These are phyloP conservation scores for Talaromyces amestolkiae DNA, from an alignment of 2,329 filamentous ascomycete species.

Conservation along the genomic window DNA sequence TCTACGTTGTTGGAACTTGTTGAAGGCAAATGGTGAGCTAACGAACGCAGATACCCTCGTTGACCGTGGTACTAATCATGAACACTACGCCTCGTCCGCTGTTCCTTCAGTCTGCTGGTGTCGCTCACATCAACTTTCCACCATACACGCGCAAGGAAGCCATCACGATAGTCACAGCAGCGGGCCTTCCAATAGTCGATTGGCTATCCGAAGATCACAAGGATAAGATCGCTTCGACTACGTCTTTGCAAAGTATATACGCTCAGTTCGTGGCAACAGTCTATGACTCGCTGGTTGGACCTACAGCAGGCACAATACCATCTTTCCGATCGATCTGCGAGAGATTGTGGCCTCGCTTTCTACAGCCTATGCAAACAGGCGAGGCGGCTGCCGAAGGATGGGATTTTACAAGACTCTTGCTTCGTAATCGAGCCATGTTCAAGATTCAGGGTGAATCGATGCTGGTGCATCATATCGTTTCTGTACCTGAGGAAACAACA, in stretches of 20 bases:
- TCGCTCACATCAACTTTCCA: conserved; percentile 77
- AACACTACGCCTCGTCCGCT: conserved; percentile 65
- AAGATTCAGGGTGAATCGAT: conserved; percentile 46
- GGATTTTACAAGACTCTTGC: conserved; percentile 81
- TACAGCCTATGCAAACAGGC: conserved; percentile 71
- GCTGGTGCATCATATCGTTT: conserved; percentile 42
- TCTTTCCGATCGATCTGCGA: conserved; percentile 68
- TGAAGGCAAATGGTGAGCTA: neutral
- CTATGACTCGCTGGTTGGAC: conserved; percentile 80
- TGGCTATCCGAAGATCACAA: conserved; percentile 29
- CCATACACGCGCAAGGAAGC: conserved; percentile 80
- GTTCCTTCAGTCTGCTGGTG: conserved; percentile 66
- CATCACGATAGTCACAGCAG: conserved; percentile 68
- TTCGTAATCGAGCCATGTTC: conserved; percentile 47
- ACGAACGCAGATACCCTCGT: conserved; percentile 64
- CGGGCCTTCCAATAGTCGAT: conserved; percentile 42
- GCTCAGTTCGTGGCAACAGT: conserved; percentile 76
- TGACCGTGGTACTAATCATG: conserved; percentile 75
- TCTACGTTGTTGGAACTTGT: no score
- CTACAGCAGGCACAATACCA: conserved; percentile 75
- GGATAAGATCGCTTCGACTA: neutral
- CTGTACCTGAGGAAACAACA: conserved; percentile 30
- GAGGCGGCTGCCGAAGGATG: conserved; percentile 60
- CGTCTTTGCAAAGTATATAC: conserved; percentile 37
- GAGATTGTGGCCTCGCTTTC: conserved; percentile 81